A percentile compares a stretch with the other conserved stretches of the same genome.
These are phyloP conservation scores for Solanum pennellii DNA, from an alignment of 257 asterid genomes.

Conservation along the genomic window DNA sequence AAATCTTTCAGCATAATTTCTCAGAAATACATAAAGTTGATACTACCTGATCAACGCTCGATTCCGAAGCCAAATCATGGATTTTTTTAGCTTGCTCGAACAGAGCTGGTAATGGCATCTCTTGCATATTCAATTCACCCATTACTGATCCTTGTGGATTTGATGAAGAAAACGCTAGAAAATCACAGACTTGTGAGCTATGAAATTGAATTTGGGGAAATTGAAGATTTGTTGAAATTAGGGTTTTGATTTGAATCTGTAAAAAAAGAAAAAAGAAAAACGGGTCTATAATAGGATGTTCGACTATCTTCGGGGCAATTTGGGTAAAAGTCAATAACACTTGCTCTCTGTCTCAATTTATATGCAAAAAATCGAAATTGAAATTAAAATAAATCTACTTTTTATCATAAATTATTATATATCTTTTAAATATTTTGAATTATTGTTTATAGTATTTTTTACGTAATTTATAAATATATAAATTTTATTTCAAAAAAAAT, in stretches of 20 bases:
- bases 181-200: background rate
- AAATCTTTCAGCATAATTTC: background rate
- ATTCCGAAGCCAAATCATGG: conserved; percentile 41
- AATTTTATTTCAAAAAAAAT: too few relatives aligned
- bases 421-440: too few relatives aligned
- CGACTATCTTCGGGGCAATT: background rate
- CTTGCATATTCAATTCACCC: conserved; percentile 47
- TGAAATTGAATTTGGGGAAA: background rate
- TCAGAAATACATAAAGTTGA: background rate
- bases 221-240: background rate
- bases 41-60: conserved; percentile 18
- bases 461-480: too few relatives aligned
- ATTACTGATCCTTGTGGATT: background rate
- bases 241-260: background rate
- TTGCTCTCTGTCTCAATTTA: background rate
- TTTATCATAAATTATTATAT: too few relatives aligned
- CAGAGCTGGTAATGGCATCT: conserved; percentile 41
- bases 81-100: conserved; percentile 48
- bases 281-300: background rate
- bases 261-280: background rate
- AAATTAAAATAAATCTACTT: too few relatives aligned
- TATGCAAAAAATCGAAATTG: background rate
- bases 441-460: too few relatives aligned
- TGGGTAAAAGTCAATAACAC: background rate
- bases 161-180: background rate